Conservation (phyloP, 2,329 filamentous ascomycete genomes). For the Trichoderma sp. region DNA sequence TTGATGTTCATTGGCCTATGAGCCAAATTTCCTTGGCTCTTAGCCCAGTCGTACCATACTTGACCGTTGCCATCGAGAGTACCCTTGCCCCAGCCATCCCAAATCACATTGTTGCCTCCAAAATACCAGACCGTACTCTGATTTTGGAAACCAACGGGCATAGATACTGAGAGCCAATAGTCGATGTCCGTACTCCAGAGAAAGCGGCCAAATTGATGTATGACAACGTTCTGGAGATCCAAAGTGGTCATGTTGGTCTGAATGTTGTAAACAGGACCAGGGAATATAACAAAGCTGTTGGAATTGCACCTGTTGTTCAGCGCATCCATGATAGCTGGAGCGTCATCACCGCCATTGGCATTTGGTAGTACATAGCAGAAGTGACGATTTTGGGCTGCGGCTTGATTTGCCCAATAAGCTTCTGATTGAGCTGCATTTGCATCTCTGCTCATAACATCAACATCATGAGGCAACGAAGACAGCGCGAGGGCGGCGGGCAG, state of each 20-base stretch:
- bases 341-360: conserved; percentile 31
- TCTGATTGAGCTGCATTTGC: not conserved
- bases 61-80: conserved; percentile 59
- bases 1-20: conserved; percentile 53
- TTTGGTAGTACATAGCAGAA: conserved; percentile 32
- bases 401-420: conserved; percentile 18
- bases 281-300: conserved; percentile 33
- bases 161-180: conserved; percentile 52
- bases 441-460: not conserved
- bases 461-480: not conserved
- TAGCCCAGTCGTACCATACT: conserved; percentile 55
- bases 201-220: conserved; percentile 41
- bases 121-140: conserved; percentile 54
- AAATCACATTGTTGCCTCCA: conserved; percentile 50
- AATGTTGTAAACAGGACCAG: conserved; percentile 36
- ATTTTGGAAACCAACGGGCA: conserved; percentile 54
- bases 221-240: conserved; percentile 37
- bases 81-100: conserved; percentile 49
- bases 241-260: conserved; percentile 35
- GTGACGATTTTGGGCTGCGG: conserved; percentile 24
- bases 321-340: conserved; percentile 31
- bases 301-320: conserved; percentile 32
- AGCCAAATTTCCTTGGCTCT: conserved; percentile 43
- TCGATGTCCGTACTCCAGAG: conserved; percentile 45
- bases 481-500: conserved; percentile 6